Evolutionary conservation across 148 eudicot genomes (phyloP), one percentile per base, ranked within the genome.

Genomic region (Vaccinium myrtillus): DNA sequence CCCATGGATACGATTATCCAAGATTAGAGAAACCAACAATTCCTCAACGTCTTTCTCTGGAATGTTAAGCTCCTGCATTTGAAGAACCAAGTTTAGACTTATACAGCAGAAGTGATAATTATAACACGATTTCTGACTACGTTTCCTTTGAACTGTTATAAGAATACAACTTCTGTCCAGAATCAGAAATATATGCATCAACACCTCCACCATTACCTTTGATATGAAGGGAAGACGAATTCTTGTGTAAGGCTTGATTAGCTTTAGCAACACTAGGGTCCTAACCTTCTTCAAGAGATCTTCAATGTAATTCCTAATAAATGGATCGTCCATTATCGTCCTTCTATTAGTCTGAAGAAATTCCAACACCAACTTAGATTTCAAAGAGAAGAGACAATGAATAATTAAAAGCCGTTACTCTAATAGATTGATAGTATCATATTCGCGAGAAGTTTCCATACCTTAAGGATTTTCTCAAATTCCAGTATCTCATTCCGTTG

Each of bases 401-500:
- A 32, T 8, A 54, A 58, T 5, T 58, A 58, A 58, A 18, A 19
- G 19, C n/a, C 11, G n/a, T 58, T 18, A 58, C 65, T 58, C 65
- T 1, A 58, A 58, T 19, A 58, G 21, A 56, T 56, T 21, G 65
- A 19, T 58, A 19, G 65, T 58, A 58, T 21, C 65, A 58, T 58
- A 58, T 18, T 19, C 46, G 11, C 71, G 27, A 87, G 23, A 53
- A 36, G 81, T 5, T 36, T 70, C 70, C 48, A 30, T 82, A 90
- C 99, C 99, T 96, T 96, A 36, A 96, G 93, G 81, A 96, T 96
- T 90, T 96, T 96, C 87, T 96, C 99, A 88, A 96, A 96, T 87
- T 96, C 99, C 85, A 92, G 85, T 67, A 96, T 96, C 65, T 96
- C 99, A 83, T 96, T 96, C 51, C 99, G 90, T 87, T 96, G 98